A percentile compares a stretch with the other conserved stretches of the same genome.
Evolutionary conservation across 2,329 filamentous ascomycete species (phyloP).

Genomic region (Teratosphaeria epicoccoides): DNA sequence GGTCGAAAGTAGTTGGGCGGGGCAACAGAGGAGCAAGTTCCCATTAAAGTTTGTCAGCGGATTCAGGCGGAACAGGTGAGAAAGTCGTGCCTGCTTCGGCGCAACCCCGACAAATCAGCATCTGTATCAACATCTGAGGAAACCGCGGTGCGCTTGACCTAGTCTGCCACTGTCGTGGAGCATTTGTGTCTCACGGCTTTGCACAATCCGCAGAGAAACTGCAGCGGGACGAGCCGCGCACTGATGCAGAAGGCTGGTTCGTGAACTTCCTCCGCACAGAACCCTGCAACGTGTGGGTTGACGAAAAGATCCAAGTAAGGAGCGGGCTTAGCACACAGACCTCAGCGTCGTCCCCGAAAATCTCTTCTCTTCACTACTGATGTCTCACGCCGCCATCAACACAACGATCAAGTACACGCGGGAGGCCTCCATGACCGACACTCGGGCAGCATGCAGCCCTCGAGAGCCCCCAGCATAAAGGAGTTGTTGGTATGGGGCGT

Average conservation of each 20-base stretch:
- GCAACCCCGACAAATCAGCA: not conserved
- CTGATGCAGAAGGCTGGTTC: not conserved
- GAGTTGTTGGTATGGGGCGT: constrained; percentile 4
- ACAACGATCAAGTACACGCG: not conserved
- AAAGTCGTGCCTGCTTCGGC: not conserved
- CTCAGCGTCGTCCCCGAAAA: not conserved
- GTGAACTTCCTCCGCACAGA: not conserved
- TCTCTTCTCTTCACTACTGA: not conserved
- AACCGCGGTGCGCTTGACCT: not conserved
- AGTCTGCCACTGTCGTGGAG: not conserved
- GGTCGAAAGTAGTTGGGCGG: not conserved
- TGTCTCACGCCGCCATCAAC: not conserved
- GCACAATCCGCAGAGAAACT: not conserved
- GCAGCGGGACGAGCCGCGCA: not conserved
- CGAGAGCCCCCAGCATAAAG: constrained; percentile 1
- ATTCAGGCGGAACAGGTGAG: not conserved
- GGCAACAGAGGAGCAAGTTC: not conserved
- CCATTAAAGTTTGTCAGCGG: not conserved
- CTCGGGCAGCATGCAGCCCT: constrained; percentile 3
- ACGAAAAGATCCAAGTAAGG: not conserved
- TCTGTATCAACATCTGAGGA: not conserved
- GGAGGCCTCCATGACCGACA: not conserved
- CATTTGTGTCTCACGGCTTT: not conserved
- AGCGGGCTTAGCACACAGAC: not conserved
- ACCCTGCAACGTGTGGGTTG: not conserved